Conservation (phyloP, 116 monocot species). For the Papilionanthe hybrid region DNA sequence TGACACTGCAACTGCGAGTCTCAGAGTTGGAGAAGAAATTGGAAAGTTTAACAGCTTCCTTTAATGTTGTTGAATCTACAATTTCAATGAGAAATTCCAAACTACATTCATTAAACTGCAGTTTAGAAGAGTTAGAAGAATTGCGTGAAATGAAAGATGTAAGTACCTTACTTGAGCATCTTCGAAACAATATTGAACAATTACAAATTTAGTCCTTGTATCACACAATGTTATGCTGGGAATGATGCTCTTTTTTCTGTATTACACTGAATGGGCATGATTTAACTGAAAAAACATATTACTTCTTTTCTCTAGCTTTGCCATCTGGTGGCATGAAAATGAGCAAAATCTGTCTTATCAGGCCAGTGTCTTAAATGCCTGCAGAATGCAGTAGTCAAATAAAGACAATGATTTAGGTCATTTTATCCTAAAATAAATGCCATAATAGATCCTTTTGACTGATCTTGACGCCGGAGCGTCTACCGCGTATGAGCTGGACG, state of each 20-base stretch:
- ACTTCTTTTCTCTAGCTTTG: neutral
- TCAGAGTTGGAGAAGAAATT: constrained; percentile 63
- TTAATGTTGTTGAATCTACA: constrained; percentile 57
- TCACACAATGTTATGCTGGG: neutral
- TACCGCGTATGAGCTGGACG: too few relatives aligned
- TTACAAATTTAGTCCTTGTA: neutral
- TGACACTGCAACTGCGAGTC: constrained; percentile 33
- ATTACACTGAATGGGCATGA: neutral
- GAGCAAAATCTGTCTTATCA: neutral
- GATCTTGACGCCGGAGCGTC: neutral
- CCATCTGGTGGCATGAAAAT: neutral
- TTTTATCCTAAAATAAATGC: neutral
- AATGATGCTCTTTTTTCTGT: neutral
- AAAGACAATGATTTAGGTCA: neutral
- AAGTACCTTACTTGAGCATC: neutral
- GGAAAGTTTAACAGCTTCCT: constrained; percentile 36
- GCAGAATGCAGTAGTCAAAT: neutral
- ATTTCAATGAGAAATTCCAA: constrained; percentile 46
- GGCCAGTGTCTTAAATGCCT: neutral
- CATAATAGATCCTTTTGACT: neutral
- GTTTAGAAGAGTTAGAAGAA: constrained; percentile 80
- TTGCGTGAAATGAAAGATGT: constrained; percentile 91
- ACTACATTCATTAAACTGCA: constrained; percentile 51
- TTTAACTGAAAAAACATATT: neutral
- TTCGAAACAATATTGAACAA: neutral